Conservation (phyloP, 371 early-diverging fungal genomes). For the Conidiobolus coronatus region DNA sequence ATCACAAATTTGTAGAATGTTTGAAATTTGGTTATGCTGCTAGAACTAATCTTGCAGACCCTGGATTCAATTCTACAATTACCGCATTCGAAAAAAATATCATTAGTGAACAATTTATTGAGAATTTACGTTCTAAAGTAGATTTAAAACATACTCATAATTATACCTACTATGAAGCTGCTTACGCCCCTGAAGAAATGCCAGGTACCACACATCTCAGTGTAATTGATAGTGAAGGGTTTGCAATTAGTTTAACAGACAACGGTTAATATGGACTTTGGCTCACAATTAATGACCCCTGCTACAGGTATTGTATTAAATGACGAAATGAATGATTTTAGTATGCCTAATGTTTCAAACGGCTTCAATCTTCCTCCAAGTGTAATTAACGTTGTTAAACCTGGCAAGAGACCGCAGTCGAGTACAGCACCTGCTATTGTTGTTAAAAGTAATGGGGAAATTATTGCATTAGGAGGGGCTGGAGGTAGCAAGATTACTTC, state of each 20-base stretch:
- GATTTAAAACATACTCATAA: constrained; percentile 12
- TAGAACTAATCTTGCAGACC: constrained; percentile 67
- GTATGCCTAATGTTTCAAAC: constrained; percentile 65
- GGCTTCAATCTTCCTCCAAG: constrained; percentile 65
- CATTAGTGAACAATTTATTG: no score
- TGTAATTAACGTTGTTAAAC: constrained; percentile 53
- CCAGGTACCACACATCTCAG: constrained; percentile 98
- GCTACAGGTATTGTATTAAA: constrained; percentile 93
- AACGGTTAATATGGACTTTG: constrained; percentile 90
- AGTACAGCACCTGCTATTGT: constrained; percentile 70
- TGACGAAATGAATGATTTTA: constrained; percentile 97
- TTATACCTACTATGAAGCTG: constrained; percentile 49
- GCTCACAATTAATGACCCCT: constrained; percentile 80
- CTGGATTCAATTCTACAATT: constrained; percentile 18
- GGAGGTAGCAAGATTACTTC: constrained; percentile 93
- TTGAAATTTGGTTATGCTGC: constrained; percentile 75
- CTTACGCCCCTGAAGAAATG: constrained; percentile 47
- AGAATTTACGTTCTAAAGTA: no score
- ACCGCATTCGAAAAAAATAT: no score
- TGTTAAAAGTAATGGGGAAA: constrained; percentile 32
- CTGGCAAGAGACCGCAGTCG: constrained; percentile 83
- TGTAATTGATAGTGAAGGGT: constrained; percentile 60
- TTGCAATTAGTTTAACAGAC: constrained; percentile 73
- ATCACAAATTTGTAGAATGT: constrained; percentile 70
- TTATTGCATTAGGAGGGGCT: constrained; percentile 65